Evolutionary conservation across 257 asterid species (phyloP).

Genomic region (Fraxinus cuspidata): DNA sequence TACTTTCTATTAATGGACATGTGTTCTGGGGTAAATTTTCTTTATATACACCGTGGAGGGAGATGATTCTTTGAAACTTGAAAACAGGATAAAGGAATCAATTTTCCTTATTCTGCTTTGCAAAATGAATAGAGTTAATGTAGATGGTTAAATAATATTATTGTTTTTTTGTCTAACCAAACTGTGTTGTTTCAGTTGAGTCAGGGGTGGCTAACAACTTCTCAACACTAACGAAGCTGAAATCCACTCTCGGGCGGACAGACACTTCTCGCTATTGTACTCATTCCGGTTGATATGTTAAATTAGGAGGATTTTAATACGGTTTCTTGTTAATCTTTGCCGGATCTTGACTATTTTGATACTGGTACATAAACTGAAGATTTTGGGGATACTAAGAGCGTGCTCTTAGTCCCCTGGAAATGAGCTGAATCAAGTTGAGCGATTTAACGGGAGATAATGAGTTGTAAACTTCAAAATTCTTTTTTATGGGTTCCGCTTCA

Average conservation of each 20-base stretch:
- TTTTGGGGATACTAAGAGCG: slow-evolving; percentile 76
- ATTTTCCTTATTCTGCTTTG: neutral
- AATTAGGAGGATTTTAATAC: neutral
- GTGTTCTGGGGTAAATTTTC: neutral
- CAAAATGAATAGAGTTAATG: neutral
- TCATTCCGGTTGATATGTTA: neutral
- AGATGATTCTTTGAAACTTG: neutral
- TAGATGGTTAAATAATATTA: neutral
- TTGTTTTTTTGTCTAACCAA: neutral
- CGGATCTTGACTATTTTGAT: slow-evolving; percentile 29
- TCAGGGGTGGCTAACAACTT: neutral
- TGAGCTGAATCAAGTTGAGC: slow-evolving; percentile 38
- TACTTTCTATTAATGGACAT: neutral
- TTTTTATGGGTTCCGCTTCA: slow-evolving; percentile 64
- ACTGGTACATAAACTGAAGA: slow-evolving; percentile 9
- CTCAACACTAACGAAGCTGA: neutral
- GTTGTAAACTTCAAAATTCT: slow-evolving; percentile 51
- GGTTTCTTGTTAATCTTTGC: slow-evolving; percentile 9
- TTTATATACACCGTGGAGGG: neutral
- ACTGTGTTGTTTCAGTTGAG: neutral
- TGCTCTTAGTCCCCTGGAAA: slow-evolving; percentile 88
- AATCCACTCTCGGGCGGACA: neutral
- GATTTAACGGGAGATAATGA: slow-evolving; percentile 45
- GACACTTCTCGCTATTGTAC: neutral
- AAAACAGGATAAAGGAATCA: neutral